These are phyloP conservation scores for Saccharomycopsis phalli DNA, from an alignment of 1,139 yeast genomes.

Conservation along the genomic window DNA sequence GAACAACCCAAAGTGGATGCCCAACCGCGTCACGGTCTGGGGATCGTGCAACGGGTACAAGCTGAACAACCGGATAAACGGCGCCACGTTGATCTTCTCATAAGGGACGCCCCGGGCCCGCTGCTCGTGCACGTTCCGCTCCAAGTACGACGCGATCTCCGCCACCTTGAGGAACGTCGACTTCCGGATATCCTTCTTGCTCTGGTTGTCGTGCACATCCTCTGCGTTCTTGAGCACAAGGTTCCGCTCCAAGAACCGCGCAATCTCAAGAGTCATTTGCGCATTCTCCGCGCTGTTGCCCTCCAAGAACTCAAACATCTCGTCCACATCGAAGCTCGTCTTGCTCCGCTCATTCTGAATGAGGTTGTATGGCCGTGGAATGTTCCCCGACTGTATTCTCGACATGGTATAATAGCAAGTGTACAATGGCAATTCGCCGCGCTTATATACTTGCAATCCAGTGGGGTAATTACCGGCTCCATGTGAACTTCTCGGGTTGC, in stretches of 20 bases:
- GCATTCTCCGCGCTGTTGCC: conserved; percentile 15
- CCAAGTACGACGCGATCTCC: conserved; percentile 12
- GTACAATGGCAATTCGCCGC: too few species aligned
- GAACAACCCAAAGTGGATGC: conserved; percentile 66
- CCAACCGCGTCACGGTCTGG: conserved; percentile 56
- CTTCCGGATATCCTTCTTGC: conserved; percentile 12
- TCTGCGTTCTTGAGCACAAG: conserved; percentile 13
- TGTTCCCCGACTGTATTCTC: conserved; percentile 12
- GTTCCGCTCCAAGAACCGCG: conserved; percentile 17
- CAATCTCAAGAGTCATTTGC: conserved; percentile 1
- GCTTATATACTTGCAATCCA: too few species aligned
- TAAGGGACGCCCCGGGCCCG: conserved; percentile 6
- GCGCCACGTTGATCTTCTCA: conserved; percentile 11
- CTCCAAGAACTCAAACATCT: conserved; percentile 18
- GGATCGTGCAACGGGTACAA: conserved; percentile 43
- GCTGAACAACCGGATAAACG: conserved; percentile 33
- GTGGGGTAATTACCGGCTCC: too few species aligned
- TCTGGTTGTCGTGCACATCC: conserved; percentile 14
- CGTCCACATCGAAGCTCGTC: conserved; percentile 15
- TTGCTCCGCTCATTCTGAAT: conserved; percentile 17
- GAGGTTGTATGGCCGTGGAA: conserved; percentile 18
- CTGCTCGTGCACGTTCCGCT: conserved; percentile 9
- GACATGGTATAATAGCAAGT: too few species aligned
- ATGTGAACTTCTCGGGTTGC: too few species aligned
- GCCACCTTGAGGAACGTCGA: conserved; percentile 17